Conservation (phyloP, 2,329 filamentous ascomycete species). For the Xylariaceae sp. region DNA sequence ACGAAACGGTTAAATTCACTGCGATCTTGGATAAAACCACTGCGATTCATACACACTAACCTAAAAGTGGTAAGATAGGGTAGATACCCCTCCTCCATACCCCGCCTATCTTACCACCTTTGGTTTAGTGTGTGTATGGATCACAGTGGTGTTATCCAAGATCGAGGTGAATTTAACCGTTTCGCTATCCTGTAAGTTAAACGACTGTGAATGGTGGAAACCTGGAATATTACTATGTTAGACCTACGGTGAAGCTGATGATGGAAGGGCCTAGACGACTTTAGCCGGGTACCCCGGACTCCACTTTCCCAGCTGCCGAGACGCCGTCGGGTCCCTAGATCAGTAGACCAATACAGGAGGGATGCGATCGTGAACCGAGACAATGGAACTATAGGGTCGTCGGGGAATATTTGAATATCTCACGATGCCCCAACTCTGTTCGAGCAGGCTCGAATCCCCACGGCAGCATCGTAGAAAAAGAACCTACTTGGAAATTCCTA, state of each 20-base stretch:
- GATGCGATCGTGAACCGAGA: neutral
- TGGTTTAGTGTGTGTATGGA: too few relatives aligned
- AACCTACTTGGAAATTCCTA: neutral
- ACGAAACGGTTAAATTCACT: too few relatives aligned
- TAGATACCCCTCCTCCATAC: too few relatives aligned
- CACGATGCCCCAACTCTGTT: neutral
- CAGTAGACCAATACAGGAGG: neutral
- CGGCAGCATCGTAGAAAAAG: neutral
- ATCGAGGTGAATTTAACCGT: too few relatives aligned
- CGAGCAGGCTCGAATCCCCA: neutral
- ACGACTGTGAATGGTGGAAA: slow-evolving; percentile 14
- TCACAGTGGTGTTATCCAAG: too few relatives aligned
- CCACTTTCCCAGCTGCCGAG: slow-evolving; percentile 10
- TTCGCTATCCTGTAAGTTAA: too few relatives aligned
- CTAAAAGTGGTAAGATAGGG: too few relatives aligned
- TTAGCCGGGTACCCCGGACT: slow-evolving; percentile 14
- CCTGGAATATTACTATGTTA: slow-evolving; percentile 1
- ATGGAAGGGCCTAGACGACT: neutral
- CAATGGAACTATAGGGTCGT: neutral
- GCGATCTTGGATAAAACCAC: too few relatives aligned
- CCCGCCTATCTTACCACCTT: too few relatives aligned
- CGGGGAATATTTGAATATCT: slow-evolving; percentile 2
- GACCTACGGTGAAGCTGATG: neutral
- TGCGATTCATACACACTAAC: too few relatives aligned
- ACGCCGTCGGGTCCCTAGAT: slow-evolving; percentile 4